Evolutionary conservation across 75 land plant species (phyloP), one percentile per base, ranked within the genome.

Genomic region (Isoetes taiwanensis): DNA sequence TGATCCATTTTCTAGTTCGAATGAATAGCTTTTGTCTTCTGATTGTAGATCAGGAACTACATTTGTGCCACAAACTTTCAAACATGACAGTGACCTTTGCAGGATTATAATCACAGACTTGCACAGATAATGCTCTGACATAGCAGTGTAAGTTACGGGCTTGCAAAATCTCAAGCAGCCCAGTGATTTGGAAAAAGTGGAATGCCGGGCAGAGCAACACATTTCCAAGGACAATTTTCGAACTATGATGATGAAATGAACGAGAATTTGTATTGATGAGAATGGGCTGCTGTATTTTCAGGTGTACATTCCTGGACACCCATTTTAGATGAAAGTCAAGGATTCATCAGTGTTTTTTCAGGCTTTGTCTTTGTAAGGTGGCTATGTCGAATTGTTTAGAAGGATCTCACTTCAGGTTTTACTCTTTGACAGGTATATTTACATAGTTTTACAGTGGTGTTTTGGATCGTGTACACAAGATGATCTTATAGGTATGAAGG

Each of bases 401-500:
- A 76, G 68, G 65, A 71, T 91, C 14, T 78, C 89, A 31, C 76
- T 91, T 71, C 95, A 94, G 34, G 57, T 80, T 39, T 94, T 94
- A 33, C 41, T 55, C 56, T 89, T 91, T 58, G 97, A 91, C 78
- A 86, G 97, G 97, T 90, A 64, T 29, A n/a, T 17, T 28, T 62
- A 17, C n/a, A n/a, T 37, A 14, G 39, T 10, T 37, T 37, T 37
- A 14, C n/a, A n/a, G n/a, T n/a, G n/a, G n/a, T n/a, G n/a, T n/a
- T n/a, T n/a, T n/a, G n/a, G n/a, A n/a, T n/a, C n/a, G n/a, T n/a
- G n/a, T n/a, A n/a, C n/a, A n/a, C n/a, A n/a, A n/a, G n/a, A n/a
- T n/a, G n/a, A n/a, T n/a, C n/a, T n/a, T n/a, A 19, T 54, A 90
- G 97, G 61, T 91, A 83, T 64, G 97, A 91, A 64, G 97, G 97